phyloP scores from a whole-genome alignment of 352 stramenopile species.

The Phytophthora melonis region DNA sequence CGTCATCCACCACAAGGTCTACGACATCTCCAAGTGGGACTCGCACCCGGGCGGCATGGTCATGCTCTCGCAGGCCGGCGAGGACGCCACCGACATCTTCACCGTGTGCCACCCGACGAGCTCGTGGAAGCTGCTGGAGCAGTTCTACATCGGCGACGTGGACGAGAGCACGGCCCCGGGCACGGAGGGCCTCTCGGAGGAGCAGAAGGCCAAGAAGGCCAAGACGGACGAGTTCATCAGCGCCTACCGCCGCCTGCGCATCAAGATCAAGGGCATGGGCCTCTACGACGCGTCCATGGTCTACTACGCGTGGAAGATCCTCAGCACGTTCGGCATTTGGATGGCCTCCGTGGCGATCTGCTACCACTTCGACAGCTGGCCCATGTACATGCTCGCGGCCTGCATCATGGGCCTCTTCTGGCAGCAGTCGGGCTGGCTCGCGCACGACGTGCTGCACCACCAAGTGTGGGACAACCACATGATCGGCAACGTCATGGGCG shows the following conservation, averaged over 20 bases:
- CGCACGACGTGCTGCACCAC: slow-evolving; percentile 98
- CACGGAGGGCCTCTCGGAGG: slow-evolving; percentile 45
- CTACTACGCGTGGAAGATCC: slow-evolving; percentile 97
- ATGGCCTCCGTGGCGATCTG: slow-evolving; percentile 89
- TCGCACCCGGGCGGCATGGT: slow-evolving; percentile 91
- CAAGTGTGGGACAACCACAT: slow-evolving; percentile 97
- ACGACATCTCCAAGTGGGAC: slow-evolving; percentile 91
- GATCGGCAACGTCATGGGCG: slow-evolving; percentile 93
- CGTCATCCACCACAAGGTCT: slow-evolving; percentile 93
- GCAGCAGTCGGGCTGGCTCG: slow-evolving; percentile 98
- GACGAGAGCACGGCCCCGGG: slow-evolving; percentile 74
- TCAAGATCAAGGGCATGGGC: slow-evolving; percentile 95
- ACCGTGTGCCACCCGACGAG: slow-evolving; percentile 96
- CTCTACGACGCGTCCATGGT: slow-evolving; percentile 93
- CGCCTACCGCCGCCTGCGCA: slow-evolving; percentile 95
- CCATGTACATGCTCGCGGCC: slow-evolving; percentile 93
- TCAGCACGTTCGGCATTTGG: slow-evolving; percentile 94
- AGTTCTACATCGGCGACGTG: slow-evolving; percentile 98
- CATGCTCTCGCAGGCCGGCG: slow-evolving; percentile 97
- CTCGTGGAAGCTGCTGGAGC: slow-evolving; percentile 95
- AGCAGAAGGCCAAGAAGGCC: slow-evolving; percentile 54
- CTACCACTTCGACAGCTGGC: slow-evolving; percentile 74
- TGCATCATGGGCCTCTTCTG: slow-evolving; percentile 97
- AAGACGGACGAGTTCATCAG: slow-evolving; percentile 94
- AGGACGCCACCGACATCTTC: slow-evolving; percentile 99